Conservation (phyloP, 2,329 filamentous ascomycete species). For the Fusarium clavum region DNA sequence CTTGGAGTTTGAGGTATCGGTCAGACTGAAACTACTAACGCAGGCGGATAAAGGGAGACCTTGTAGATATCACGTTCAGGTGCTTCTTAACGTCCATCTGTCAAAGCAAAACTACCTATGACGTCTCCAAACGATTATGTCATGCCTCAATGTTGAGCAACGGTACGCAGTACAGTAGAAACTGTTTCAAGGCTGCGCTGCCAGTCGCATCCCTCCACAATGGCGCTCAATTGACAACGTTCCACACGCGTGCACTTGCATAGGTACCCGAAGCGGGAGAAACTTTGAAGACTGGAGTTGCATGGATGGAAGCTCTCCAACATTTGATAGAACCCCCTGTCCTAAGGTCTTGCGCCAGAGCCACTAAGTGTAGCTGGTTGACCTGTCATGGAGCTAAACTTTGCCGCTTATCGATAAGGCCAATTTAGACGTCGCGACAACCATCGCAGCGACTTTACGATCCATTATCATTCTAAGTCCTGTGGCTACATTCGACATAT, state of each 20-base stretch:
- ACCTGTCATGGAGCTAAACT: conserved; percentile 21
- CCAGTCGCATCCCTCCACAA: conserved; percentile 2
- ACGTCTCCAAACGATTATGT: conserved; percentile 8
- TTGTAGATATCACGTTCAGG: not conserved
- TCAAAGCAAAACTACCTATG: not conserved
- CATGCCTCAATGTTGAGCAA: not conserved
- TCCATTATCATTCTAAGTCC: conserved; percentile 11
- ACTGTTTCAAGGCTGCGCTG: conserved; percentile 5
- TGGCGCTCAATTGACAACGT: conserved; percentile 7
- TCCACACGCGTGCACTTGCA: conserved; percentile 26
- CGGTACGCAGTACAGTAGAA: not conserved
- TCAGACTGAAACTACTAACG: not conserved
- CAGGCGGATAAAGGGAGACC: not conserved
- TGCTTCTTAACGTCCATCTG: not conserved
- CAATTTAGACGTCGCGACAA: conserved; percentile 33
- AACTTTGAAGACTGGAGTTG: conserved; percentile 16
- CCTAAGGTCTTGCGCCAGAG: not conserved
- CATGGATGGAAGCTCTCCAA: conserved; percentile 21
- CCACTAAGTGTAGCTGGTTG: conserved; percentile 6
- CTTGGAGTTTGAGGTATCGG: not conserved
- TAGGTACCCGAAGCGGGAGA: conserved; percentile 14
- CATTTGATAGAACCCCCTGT: conserved; percentile 22
- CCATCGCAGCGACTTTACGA: conserved; percentile 15
- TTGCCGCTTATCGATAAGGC: conserved; percentile 39
- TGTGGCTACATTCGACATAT: not conserved